A percentile compares a stretch with the other conserved stretches of the same genome.
These are phyloP conservation scores for Phylloporus sp. DNA, from an alignment of 768 basidiomycete species.

Conservation along the genomic window DNA sequence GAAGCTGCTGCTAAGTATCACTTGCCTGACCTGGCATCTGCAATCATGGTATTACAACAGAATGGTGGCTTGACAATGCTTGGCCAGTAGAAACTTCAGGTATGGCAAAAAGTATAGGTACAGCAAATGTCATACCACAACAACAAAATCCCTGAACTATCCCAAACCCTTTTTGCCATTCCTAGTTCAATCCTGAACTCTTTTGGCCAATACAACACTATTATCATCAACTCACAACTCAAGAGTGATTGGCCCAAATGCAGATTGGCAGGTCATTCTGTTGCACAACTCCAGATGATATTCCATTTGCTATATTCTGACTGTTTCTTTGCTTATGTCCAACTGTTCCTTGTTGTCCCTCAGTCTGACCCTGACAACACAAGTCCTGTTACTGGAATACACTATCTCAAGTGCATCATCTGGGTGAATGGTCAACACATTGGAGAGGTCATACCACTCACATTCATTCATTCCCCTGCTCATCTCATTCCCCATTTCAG, in stretches of 20 bases:
- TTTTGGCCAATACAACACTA: constrained; percentile 10
- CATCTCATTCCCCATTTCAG: constrained; percentile 31
- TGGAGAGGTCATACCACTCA: constrained; percentile 29
- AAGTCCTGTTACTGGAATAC: constrained; percentile 21
- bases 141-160: constrained; percentile 11
- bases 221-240: constrained; percentile 10
- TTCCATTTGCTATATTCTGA: constrained; percentile 3
- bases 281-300: constrained; percentile 17
- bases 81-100: constrained; percentile 12
- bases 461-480: constrained; percentile 17
- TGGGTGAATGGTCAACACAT: constrained; percentile 12
- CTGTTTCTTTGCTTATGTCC: constrained; percentile 25
- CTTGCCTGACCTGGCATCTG: background rate
- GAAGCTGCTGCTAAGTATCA: too few species aligned
- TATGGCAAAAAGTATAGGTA: constrained; percentile 26
- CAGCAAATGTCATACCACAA: constrained; percentile 25
- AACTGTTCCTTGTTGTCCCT: constrained; percentile 24
- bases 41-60: background rate
- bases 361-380: too few species aligned
- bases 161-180: constrained; percentile 2
- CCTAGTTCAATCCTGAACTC: constrained; percentile 5
- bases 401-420: constrained; percentile 18
- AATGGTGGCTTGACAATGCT: too few species aligned
- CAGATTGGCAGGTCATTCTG: constrained; percentile 15
- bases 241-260: constrained; percentile 11